phyloP scores from a whole-genome alignment of 2,329 filamentous ascomycete species.

The Fusarium cicatricum region DNA sequence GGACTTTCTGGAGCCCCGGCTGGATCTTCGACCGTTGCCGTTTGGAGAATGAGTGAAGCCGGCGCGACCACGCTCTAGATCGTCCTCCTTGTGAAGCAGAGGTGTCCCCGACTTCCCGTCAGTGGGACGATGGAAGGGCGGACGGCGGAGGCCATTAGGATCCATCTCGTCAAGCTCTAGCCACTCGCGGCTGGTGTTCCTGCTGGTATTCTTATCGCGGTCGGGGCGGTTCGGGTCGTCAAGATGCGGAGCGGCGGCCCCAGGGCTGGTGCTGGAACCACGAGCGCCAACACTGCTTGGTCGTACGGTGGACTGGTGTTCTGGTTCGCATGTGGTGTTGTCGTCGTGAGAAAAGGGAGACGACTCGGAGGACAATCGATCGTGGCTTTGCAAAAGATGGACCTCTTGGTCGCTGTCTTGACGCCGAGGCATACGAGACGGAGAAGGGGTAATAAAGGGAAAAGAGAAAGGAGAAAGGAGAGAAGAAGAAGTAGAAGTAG shows the following conservation, averaged over 20 bases:
- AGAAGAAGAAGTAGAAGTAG: no score
- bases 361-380: constrained; percentile 25
- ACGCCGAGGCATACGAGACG: constrained; percentile 35
- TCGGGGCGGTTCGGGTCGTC: constrained; percentile 41
- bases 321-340: constrained; percentile 42
- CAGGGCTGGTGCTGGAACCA: constrained; percentile 34
- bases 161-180: constrained; percentile 49
- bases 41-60: constrained; percentile 21
- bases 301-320: constrained; percentile 31
- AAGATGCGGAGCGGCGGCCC: constrained; percentile 42
- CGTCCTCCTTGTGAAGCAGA: constrained; percentile 50
- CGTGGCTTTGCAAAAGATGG: constrained; percentile 30
- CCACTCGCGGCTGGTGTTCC: constrained; percentile 42
- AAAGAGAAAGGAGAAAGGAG: constrained; percentile 17
- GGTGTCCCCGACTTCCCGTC: constrained; percentile 57
- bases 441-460: constrained; percentile 8
- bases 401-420: constrained; percentile 34
- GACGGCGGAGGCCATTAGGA: constrained; percentile 51
- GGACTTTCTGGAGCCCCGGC: constrained; percentile 24
- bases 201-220: constrained; percentile 46
- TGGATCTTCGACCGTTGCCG: constrained; percentile 27
- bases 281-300: constrained; percentile 39
- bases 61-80: constrained; percentile 42
- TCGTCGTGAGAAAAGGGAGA: constrained; percentile 33
- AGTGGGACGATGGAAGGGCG: constrained; percentile 55